Base-by-base conservation (phyloP, 2,329 filamentous ascomycete species). In the Fusarium coffeatum region DNA sequence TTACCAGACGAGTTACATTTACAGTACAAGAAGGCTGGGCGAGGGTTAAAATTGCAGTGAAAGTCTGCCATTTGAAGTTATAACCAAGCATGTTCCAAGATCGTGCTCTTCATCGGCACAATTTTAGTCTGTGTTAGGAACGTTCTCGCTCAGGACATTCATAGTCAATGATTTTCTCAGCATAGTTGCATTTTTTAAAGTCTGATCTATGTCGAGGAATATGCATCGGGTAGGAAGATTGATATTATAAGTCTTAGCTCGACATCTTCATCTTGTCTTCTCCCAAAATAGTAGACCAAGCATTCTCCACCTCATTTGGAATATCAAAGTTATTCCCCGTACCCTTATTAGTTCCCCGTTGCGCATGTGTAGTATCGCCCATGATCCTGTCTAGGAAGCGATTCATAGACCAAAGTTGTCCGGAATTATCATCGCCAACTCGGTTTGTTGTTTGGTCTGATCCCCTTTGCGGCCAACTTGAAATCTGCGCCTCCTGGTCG, bases 381-480 rank as follows among this genome's bases (percentile, higher is more conserved):
- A 68, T 58, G 3, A 70, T 60, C 0, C 67, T 37, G 1, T 68
- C 50, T 0, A 70, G 9, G 8, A 70, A 71, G 0, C 67, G 54
- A 41, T 64, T 40, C 50, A 70, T 64, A 8, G 67, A 71, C 67
- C 67, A 70, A 1, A 70, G 54, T 1, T 51, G 37, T 3, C 28
- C 45, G 0, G 8, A 12, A 2, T 12, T 18, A 0, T 20, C 6
- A 11, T 43, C 12, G 0, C 11, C 7, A 6, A 16, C 3, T 4
- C 6, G 13, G 0, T 0, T 3, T 0, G 6, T n/a, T 37, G 1
- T 15, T 27, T 51, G 32, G 4, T n/a, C 1, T 6, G 32, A 2
- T 7, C 2, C 34, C 0, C 34, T 34, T 0, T 5, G 42, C 1
- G 67, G 67, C 67, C 67, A 70, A 4, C 58, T 68, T 0, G 20